Conservation (phyloP, 805 yeast genomes). For the Wickerhamiella shivajii region DNA sequence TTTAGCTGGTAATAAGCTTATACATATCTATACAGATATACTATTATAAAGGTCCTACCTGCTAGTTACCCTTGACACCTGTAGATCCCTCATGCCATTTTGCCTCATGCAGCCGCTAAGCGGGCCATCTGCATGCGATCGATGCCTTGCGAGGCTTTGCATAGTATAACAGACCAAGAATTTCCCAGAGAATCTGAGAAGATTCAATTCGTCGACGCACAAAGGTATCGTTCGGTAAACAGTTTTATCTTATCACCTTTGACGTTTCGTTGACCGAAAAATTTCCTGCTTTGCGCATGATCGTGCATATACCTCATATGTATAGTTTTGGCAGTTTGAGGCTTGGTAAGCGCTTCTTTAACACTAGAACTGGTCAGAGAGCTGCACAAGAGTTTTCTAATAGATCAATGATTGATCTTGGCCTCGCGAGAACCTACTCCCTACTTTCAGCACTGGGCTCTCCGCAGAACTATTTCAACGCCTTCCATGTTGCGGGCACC, state of each 20-base stretch:
- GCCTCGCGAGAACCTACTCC: slow-evolving; percentile 35
- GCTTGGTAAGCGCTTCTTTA: background rate
- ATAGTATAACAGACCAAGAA: too few relatives aligned
- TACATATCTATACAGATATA: background rate
- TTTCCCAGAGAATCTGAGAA: too few relatives aligned
- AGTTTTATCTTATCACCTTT: background rate
- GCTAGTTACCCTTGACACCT: background rate
- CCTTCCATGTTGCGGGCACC: slow-evolving; percentile 91
- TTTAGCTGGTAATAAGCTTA: slow-evolving; percentile 21
- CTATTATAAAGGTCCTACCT: background rate
- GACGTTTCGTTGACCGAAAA: background rate
- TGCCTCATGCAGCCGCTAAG: background rate
- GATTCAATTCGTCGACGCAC: too few relatives aligned
- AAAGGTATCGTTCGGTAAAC: too few relatives aligned
- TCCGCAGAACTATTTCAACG: slow-evolving; percentile 50
- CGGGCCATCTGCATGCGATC: background rate
- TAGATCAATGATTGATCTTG: slow-evolving; percentile 36
- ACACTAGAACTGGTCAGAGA: background rate
- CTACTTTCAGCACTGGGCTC: slow-evolving; percentile 42
- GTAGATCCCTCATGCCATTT: background rate
- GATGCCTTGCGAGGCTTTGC: background rate
- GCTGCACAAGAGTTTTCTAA: background rate
- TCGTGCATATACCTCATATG: background rate
- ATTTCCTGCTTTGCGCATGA: background rate
- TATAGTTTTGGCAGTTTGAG: background rate